Evolutionary conservation across 768 basidiomycete genomes (phyloP).

Genomic region (Calocybe gangraenosa): DNA sequence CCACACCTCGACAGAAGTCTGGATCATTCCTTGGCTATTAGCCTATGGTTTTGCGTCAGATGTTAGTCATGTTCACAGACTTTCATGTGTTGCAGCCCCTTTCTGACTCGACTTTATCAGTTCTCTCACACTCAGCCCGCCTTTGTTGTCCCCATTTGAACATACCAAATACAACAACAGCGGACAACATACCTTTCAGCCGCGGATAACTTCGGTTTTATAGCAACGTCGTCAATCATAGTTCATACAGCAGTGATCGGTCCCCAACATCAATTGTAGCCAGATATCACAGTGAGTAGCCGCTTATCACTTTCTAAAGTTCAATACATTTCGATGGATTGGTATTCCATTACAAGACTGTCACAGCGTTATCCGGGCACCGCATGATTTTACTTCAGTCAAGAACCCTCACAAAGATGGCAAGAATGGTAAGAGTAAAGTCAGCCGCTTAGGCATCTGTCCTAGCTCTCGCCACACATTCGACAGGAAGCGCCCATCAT

Average conservation of each 20-base stretch:
- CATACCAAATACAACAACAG: slow-evolving; percentile 7
- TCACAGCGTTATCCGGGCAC: slow-evolving; percentile 5
- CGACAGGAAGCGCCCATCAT: background rate
- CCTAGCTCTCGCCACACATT: slow-evolving; percentile 3
- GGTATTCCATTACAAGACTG: background rate
- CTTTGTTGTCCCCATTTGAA: slow-evolving; percentile 14
- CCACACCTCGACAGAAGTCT: background rate
- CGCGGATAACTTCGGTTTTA: slow-evolving; percentile 12
- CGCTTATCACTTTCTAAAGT: background rate
- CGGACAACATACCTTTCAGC: slow-evolving; percentile 1
- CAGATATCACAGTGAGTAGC: slow-evolving; percentile 1
- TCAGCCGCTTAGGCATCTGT: slow-evolving; percentile 15
- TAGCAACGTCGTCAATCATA: background rate
- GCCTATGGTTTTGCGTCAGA: slow-evolving; percentile 2
- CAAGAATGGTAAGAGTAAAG: slow-evolving; percentile 11
- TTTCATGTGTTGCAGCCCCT: background rate
- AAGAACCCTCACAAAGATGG: slow-evolving; percentile 8
- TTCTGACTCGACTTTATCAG: slow-evolving; percentile 15
- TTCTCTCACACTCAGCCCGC: slow-evolving; percentile 11
- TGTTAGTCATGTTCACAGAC: slow-evolving; percentile 9
- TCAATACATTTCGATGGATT: background rate
- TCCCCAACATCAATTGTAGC: background rate
- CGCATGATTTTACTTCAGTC: slow-evolving; percentile 6
- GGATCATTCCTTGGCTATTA: slow-evolving; percentile 7
- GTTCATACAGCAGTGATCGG: slow-evolving; percentile 3